Evolutionary conservation across 495 filamentous ascomycete genomes (phyloP).

Genomic region (Rusavskia elegans): DNA sequence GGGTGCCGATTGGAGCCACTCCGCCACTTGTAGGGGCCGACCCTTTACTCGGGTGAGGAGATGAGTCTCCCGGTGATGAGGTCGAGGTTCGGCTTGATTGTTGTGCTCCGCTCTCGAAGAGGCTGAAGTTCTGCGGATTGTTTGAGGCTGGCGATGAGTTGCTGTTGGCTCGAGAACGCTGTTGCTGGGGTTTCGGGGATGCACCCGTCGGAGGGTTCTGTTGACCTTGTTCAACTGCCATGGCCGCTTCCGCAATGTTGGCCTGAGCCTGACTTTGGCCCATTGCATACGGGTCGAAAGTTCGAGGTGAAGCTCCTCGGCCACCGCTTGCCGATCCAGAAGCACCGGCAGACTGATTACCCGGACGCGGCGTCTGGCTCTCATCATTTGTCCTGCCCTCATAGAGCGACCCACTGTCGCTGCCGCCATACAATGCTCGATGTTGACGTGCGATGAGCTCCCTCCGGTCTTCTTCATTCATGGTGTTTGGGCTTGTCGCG

Average conservation of each 20-base stretch:
- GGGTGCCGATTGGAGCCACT: conserved; percentile 88
- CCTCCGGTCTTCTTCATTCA: conserved; percentile 92
- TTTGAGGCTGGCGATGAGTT: conserved; percentile 61
- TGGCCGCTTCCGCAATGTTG: conserved; percentile 22
- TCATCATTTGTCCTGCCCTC: conserved; percentile 48
- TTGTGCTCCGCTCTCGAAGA: conserved; percentile 53
- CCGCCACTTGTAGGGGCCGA: conserved; percentile 40
- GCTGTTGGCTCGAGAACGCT: conserved; percentile 70
- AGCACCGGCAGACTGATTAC: conserved; percentile 39
- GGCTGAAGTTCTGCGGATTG: conserved; percentile 46
- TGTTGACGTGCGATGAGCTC: conserved; percentile 93
- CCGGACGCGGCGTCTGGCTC: conserved; percentile 36
- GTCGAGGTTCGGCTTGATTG: conserved; percentile 74
- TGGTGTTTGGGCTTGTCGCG: conserved; percentile 72
- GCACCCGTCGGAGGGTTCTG: conserved; percentile 16
- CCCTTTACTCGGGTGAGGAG: conserved; percentile 49
- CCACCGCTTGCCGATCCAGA: conserved; percentile 29
- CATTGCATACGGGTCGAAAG: conserved; percentile 46
- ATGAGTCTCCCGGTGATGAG: conserved; percentile 81
- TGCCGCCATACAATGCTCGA: conserved; percentile 73
- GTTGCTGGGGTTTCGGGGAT: conserved; percentile 33
- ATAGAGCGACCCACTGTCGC: conserved; percentile 45
- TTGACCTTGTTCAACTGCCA: conserved; percentile 18
- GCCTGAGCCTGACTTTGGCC: conserved; percentile 23
- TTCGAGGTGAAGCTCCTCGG: conserved; percentile 43